Evolutionary conservation across 257 asterid species (phyloP), one percentile per base, ranked within the genome.

Genomic region (Nicotiana paniculata): DNA sequence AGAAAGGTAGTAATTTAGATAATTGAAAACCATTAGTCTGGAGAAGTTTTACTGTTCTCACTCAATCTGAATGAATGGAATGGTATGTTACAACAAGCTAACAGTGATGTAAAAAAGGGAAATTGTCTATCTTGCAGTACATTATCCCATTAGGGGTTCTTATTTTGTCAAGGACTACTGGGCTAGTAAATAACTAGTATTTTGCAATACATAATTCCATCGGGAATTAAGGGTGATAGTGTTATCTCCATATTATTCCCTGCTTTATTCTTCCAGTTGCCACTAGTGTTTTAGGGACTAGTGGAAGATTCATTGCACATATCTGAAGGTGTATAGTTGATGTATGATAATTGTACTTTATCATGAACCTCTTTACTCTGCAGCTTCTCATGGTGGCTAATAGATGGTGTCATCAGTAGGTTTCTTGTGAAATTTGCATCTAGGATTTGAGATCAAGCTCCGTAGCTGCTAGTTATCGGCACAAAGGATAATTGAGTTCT

Each of bases 211-310:
- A 37, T 5, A 37, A 37, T 37, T 37, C 43, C 8, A 37, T 37
- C 8, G 5, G 43, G 43, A 37, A 37, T 5, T 37, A 37, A 37
- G 43, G 43, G 43, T 37, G 43, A 37, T 37, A 37, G 43, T 37
- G 43, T 37, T 37, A 37, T 37, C 43, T 37, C 43, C 46, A 37
- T 37, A 37, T 37, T 6, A 6, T 37, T 0, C 43, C 1, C 43
- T 35, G 7, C 43, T 35, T 35, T 35, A 35, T 35, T 35, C 43
- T 35, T 35, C 57, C 77, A 43, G 58, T 7, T 21, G 61, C 61
- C 79, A 72, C 39, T 72, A 72, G 39, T 72, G 79, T 72, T 72
- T 72, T 72, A 72, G 79, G 79, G 15, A 21, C 61, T 21, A 6
- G 33, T 72, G 61, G 33, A 24, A 72, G 61, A n/a, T 24, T 72